Evolutionary conservation across 1,284 basidiomycete genomes (phyloP).

Genomic region (Clitocybe nebularis): DNA sequence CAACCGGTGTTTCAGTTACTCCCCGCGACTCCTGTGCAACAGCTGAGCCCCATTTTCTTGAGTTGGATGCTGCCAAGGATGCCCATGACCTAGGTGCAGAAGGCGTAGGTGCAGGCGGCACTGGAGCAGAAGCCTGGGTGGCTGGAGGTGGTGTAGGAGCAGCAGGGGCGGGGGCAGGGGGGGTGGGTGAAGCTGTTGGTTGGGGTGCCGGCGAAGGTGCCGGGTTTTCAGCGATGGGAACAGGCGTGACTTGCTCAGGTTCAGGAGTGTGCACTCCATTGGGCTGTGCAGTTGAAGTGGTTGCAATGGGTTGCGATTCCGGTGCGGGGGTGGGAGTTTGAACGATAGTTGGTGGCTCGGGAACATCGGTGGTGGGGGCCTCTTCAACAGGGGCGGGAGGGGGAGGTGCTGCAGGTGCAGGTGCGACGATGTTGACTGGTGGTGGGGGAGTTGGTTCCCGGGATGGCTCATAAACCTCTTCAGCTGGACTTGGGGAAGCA

Average conservation of each 20-base stretch:
- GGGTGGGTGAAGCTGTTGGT: constrained; percentile 25
- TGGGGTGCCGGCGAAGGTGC: constrained; percentile 28
- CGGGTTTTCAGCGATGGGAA: constrained; percentile 23
- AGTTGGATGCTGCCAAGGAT: constrained; percentile 78
- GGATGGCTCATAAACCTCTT: constrained; percentile 9
- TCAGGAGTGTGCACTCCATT: constrained; percentile 14
- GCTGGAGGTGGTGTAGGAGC: constrained; percentile 25
- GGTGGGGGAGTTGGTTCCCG: constrained; percentile 21
- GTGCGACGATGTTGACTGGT: constrained; percentile 26
- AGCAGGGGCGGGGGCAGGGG: constrained; percentile 37
- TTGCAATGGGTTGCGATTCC: constrained; percentile 22
- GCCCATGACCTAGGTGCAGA: constrained; percentile 81
- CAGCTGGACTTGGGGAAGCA: constrained; percentile 16
- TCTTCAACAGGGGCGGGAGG: constrained; percentile 32
- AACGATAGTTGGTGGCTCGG: constrained; percentile 30
- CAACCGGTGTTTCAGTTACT: constrained; percentile 56
- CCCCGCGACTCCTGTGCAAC: constrained; percentile 73
- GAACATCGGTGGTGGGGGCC: constrained; percentile 29
- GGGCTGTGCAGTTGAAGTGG: constrained; percentile 4
- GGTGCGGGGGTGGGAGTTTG: constrained; percentile 37
- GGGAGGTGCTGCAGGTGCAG: constrained; percentile 25
- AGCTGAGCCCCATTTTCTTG: constrained; percentile 74
- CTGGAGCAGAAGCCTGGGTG: constrained; percentile 23
- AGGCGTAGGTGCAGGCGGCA: constrained; percentile 34
- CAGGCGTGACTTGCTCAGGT: constrained; percentile 22